A percentile compares a stretch with the other conserved stretches of the same genome.
Evolutionary conservation across 192 early-diverging fungal species (phyloP).

Genomic region (Coemansia pectinata): DNA sequence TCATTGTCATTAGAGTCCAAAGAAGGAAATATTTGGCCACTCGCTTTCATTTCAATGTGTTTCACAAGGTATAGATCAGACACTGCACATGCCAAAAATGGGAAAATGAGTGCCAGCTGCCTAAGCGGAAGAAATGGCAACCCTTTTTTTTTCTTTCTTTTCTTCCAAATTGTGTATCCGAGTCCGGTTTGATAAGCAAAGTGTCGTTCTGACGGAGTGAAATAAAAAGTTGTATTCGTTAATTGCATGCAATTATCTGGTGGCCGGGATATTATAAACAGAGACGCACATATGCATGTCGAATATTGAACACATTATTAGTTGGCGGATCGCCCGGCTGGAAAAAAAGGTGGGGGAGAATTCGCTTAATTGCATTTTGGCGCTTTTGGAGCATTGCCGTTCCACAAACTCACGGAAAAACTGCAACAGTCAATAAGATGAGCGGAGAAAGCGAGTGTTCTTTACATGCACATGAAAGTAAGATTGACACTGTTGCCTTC

Average conservation of each 20-base stretch:
- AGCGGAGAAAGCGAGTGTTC: neutral
- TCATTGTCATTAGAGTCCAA: neutral
- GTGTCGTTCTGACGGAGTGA: neutral
- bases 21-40: neutral
- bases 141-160: neutral
- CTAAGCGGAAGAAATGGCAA: neutral
- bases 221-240: neutral
- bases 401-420: too few relatives aligned
- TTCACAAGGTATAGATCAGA: neutral
- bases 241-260: neutral
- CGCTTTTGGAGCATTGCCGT: too few relatives aligned
- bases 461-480: neutral
- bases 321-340: neutral
- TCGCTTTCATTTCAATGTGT: neutral
- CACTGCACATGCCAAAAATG: neutral
- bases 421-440: neutral
- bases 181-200: neutral
- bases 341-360: neutral
- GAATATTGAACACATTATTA: neutral
- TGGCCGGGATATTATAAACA: neutral
- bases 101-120: neutral
- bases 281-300: neutral
- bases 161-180: neutral
- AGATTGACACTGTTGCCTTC: neutral
- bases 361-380: too few relatives aligned